Evolutionary conservation across 192 early-diverging fungal species (phyloP).

Genomic region (Mortierella claussenii): DNA sequence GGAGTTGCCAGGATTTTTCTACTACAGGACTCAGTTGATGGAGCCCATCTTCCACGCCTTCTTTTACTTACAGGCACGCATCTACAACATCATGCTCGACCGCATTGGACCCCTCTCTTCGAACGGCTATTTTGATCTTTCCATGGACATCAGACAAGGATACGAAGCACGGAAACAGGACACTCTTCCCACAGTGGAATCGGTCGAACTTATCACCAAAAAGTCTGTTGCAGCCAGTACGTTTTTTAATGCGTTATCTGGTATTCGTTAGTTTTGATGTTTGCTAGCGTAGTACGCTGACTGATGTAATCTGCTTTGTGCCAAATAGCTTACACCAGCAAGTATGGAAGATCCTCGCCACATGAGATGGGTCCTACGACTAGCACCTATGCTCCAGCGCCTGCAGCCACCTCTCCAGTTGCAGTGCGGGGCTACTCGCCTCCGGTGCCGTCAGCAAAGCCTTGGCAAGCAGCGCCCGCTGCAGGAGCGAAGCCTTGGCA

Average conservation of each 20-base stretch:
- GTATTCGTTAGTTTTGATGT: too few relatives aligned
- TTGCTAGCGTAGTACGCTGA: too few relatives aligned
- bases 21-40: constrained; percentile 77
- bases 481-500: constrained; percentile 43
- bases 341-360: constrained; percentile 22
- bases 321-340: constrained; percentile 28
- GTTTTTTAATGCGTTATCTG: too few relatives aligned
- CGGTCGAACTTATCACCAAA: constrained; percentile 38
- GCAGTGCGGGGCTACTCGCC: constrained; percentile 12
- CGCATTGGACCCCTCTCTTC: constrained; percentile 64
- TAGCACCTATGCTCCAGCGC: too few relatives aligned
- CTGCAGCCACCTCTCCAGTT: neutral
- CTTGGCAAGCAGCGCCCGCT: constrained; percentile 32
- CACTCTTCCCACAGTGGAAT: constrained; percentile 37
- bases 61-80: constrained; percentile 84
- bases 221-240: constrained; percentile 45
- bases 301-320: too few relatives aligned
- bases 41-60: constrained; percentile 89
- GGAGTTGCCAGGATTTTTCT: constrained; percentile 85
- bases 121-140: constrained; percentile 67
- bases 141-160: constrained; percentile 54
- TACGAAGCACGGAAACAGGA: constrained; percentile 55
- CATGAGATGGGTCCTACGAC: too few relatives aligned
- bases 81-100: constrained; percentile 75
- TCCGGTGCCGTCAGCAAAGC: constrained; percentile 15